These are phyloP conservation scores for Ascochyta clinopodiicola DNA, from an alignment of 2,329 filamentous ascomycete genomes.

Conservation along the genomic window DNA sequence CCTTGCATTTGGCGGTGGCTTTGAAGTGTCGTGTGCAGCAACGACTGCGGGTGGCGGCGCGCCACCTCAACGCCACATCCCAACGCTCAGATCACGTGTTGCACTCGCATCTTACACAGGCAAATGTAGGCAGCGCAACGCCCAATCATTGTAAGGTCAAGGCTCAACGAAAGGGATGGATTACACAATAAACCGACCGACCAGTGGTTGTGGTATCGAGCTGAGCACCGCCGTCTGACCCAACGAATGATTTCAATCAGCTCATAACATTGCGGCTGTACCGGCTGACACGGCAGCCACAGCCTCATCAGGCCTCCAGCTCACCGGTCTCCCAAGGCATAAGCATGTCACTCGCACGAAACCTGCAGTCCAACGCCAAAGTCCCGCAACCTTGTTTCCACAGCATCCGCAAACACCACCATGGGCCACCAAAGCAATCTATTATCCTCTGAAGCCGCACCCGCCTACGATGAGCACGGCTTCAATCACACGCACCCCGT, in stretches of 20 bases:
- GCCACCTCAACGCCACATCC: background rate
- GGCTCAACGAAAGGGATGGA: no score
- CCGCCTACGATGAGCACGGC: conserved; percentile 11
- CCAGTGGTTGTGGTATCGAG: no score
- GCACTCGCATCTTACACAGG: no score
- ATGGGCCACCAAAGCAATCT: conserved; percentile 11
- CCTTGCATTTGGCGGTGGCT: background rate
- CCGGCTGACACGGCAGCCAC: conserved; percentile 6
- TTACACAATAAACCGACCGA: no score
- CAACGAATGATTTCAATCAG: no score
- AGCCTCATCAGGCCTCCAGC: conserved; percentile 6
- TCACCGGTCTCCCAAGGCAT: background rate
- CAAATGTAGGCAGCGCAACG: no score
- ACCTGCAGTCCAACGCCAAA: background rate
- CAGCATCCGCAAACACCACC: background rate
- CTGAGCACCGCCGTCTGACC: no score
- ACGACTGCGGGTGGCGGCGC: background rate
- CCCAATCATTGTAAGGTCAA: no score
- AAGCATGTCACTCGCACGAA: background rate
- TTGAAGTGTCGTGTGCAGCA: background rate
- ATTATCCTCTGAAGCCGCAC: background rate
- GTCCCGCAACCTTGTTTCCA: conserved; percentile 2
- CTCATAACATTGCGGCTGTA: conserved; percentile 4
- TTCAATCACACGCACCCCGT: conserved; percentile 7
- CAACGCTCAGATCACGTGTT: background rate